Evolutionary conservation across 257 asterid species (phyloP), one percentile per base, ranked within the genome.

Genomic region (Scutellaria baicalensis): DNA sequence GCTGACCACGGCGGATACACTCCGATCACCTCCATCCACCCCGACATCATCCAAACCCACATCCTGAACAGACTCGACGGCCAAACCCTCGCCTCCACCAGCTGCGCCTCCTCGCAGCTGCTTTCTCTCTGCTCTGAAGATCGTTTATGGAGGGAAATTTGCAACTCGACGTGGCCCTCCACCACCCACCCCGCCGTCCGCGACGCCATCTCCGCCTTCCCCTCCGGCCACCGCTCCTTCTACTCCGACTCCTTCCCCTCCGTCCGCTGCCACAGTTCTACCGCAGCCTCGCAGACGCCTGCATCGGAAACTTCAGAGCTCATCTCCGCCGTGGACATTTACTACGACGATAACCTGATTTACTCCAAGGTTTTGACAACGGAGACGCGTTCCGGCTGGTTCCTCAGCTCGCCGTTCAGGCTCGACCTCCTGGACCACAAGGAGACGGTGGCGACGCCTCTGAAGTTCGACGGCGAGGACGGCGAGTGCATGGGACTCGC

Each of bases 101-200:
- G 85, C 81, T 82, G 78, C 63, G 78, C 92, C 71, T 79, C 91
- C 45, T 27, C 79, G 0, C 69, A 80, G 18, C 38, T 89, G 23
- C 70, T 74, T 27, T 62, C 65, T n/a, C 75, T 89, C 18, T 89
- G 94, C 64, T 16, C 71, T 6, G 83, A 85, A 1, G 88, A 92
- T 16, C 49, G 43, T 9, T 70, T 92, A 0, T 92, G 98, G 98
- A 77, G 69, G 14, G 51, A 71, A 0, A 74, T 89, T 18, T 92
- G 98, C 74, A 81, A 80, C 69, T 39, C 89, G 38, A 75, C 72
- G 44, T 89, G 96, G 96, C 98, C 96, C 1, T 85, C 98, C 72
- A 86, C 96, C 47, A 52, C 79, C 52, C 61, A 92, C 60, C 84
- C 91, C 2, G 9, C 67, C 45, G 75, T 86, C 55, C 56, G 59